These are phyloP conservation scores for Ormosia semicastrata DNA, from an alignment of 306 rosid species.

Conservation along the genomic window DNA sequence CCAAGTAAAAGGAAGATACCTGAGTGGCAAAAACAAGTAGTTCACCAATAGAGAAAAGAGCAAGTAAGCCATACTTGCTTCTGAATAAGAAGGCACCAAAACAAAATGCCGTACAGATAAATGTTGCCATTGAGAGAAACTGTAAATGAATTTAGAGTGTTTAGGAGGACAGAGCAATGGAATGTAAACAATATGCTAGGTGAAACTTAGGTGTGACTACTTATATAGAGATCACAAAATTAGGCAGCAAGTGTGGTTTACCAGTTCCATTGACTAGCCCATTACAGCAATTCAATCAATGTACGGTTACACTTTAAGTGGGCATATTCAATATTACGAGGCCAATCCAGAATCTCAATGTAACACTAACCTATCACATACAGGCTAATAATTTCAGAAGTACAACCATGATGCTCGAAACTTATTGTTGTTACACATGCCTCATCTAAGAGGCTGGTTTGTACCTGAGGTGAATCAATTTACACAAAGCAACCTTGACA, in stretches of 20 bases:
- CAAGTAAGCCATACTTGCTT: constrained; percentile 75
- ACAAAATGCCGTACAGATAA: constrained; percentile 65
- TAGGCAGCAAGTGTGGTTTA: neutral
- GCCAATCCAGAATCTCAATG: neutral
- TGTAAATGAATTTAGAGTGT: constrained; percentile 38
- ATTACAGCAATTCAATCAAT: neutral
- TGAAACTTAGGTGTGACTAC: neutral
- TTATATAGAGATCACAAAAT: neutral
- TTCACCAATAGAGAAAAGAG: constrained; percentile 71
- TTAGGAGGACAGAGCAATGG: constrained; percentile 10
- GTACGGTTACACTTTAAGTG: neutral
- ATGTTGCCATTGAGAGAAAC: constrained; percentile 72
- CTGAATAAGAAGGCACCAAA: constrained; percentile 68
- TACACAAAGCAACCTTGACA: neutral
- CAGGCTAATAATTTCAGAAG: constrained; percentile 3
- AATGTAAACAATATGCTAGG: neutral
- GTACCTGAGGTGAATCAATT: neutral
- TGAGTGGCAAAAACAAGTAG: constrained; percentile 76
- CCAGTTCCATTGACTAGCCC: neutral
- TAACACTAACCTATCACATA: neutral
- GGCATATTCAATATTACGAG: neutral
- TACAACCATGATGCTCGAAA: neutral
- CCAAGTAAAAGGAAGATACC: constrained; percentile 44
- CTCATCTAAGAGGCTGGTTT: neutral
- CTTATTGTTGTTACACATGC: neutral